These are phyloP conservation scores for Brasilioporus rufonigricans DNA, from an alignment of 768 basidiomycete genomes.

Conservation along the genomic window DNA sequence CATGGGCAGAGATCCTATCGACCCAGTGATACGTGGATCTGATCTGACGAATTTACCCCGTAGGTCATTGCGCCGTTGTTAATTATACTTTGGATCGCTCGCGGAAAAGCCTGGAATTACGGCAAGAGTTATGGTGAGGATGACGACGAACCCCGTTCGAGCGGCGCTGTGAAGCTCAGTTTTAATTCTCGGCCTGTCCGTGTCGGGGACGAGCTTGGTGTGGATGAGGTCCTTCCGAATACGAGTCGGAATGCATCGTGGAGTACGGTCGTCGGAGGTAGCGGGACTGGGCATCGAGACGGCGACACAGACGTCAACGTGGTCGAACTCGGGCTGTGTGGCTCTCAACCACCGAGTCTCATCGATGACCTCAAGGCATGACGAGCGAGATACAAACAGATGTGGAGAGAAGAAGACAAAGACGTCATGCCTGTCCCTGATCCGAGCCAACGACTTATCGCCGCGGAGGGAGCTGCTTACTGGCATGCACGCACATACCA, in stretches of 20 bases:
- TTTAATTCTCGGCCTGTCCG: conserved; percentile 7
- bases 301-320: neutral
- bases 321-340: conserved; percentile 13
- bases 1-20: neutral
- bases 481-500: neutral
- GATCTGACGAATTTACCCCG: too few relatives aligned
- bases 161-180: neutral
- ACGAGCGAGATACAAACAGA: neutral
- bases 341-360: conserved; percentile 2
- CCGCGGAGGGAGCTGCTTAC: too few relatives aligned
- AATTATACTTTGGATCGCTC: conserved; percentile 25
- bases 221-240: neutral
- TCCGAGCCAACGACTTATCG: neutral
- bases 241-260: conserved; percentile 9
- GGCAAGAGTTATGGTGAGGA: neutral
- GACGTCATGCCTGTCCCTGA: neutral
- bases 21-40: too few relatives aligned
- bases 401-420: neutral
- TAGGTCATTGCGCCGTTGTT: conserved; percentile 27
- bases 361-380: conserved; percentile 2
- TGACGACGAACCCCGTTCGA: neutral
- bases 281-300: neutral
- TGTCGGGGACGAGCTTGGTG: neutral
- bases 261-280: conserved; percentile 7
- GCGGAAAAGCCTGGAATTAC: conserved; percentile 19